phyloP scores from a whole-genome alignment of 257 asterid species.

The Ligustrum vulgare region DNA sequence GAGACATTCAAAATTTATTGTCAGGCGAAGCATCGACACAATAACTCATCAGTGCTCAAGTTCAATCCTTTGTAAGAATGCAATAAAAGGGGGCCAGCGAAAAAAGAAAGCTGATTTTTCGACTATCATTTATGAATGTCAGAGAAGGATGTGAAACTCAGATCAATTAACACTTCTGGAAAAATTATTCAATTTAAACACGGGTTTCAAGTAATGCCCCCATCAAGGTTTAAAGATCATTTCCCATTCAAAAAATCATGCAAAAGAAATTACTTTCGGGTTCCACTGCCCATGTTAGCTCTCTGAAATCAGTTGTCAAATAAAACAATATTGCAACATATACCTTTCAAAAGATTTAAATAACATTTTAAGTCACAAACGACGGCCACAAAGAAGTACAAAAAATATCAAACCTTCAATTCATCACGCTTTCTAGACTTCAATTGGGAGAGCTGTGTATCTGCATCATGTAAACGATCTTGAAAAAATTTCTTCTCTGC shows the following conservation, averaged over 20 bases:
- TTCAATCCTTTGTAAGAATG: conserved; percentile 13
- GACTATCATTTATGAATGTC: conserved; percentile 12
- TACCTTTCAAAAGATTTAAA: neutral
- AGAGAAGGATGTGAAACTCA: conserved; percentile 1
- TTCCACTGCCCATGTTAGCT: neutral
- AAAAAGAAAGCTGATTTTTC: neutral
- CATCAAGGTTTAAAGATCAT: neutral
- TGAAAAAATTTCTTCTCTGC: conserved; percentile 78
- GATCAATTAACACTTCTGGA: neutral
- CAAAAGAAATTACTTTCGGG: neutral
- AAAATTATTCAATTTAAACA: neutral
- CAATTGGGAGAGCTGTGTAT: conserved; percentile 80
- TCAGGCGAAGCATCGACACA: conserved; percentile 16
- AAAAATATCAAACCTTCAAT: conserved; percentile 57
- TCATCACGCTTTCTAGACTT: conserved; percentile 91
- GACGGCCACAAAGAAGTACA: conserved; percentile 11
- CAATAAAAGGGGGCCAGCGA: neutral
- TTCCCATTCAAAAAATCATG: conserved; percentile 8
- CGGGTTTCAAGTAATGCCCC: neutral
- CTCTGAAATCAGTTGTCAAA: neutral
- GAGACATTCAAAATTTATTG: conserved; percentile 30
- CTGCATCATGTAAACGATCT: conserved; percentile 89
- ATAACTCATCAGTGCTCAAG: conserved; percentile 8
- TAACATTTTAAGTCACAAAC: neutral
- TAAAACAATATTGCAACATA: neutral